Evolutionary conservation across 306 rosid species (phyloP), one percentile per base, ranked within the genome.

Genomic region (Aeschynomene evenia): DNA sequence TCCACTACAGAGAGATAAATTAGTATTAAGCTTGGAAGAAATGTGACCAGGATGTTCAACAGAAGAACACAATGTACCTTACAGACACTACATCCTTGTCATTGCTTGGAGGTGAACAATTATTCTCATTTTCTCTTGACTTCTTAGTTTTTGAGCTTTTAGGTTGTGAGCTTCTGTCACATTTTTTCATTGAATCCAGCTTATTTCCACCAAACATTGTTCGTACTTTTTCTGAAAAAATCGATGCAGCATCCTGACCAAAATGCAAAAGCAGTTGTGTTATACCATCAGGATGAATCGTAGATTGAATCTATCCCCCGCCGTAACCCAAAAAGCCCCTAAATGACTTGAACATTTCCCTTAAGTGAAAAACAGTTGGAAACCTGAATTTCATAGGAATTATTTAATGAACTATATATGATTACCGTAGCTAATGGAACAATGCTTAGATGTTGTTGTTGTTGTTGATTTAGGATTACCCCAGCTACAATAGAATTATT

Each of bases 211-310:
- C 76, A 43, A 8, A 46, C 57, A 48, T 42, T 36, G 37, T 71
- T 16, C 51, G 79, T 26, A 68, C 79, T 42, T 59, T 69, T 66
- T 61, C 74, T 29, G 80, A 51, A 68, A 22, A 73, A 26, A 55
- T 68, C 54, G 63, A 51, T 12, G 68, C 36, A 53, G 70, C 72
- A 48, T 51, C 81, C 95, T 88, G 87, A 51, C 14, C 70, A 70
- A 51, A 76, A 54, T 60, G 42, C 33, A 60, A 63, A 20, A 58
- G 24, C 24, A 65, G 42, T 49, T 54, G 49, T n/a, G 39, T 31
- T 11, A 12, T 12, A 21, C 34, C 57, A 58, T 9, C 26, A 53
- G 26, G 24, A 43, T 39, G 22, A 65, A 22, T 60, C 28, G 0
- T 72, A 20, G 58, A 33, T 57, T 24, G 19, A 46, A 26, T 34